A percentile compares a stretch with the other conserved stretches of the same genome.
These are phyloP conservation scores for Alternaria triticimaculans DNA, from an alignment of 2,329 filamentous ascomycete genomes.

Conservation along the genomic window DNA sequence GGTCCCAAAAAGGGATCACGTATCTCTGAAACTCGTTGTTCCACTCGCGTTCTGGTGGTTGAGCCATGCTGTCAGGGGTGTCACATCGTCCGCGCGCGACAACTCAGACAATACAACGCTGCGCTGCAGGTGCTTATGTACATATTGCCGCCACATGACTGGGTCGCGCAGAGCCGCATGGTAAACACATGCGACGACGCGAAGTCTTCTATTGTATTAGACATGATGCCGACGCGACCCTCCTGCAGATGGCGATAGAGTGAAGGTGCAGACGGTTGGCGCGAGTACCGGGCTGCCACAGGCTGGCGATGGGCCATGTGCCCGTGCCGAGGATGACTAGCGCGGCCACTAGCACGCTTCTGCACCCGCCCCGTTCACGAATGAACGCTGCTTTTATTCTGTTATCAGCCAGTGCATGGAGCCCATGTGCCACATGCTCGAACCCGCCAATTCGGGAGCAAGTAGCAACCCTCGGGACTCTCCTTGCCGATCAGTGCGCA, in stretches of 20 bases:
- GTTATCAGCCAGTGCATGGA: neutral
- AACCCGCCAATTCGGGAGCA: neutral
- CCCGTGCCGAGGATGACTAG: neutral
- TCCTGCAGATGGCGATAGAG: slow-evolving; percentile 1
- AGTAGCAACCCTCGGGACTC: no score
- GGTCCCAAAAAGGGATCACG: no score
- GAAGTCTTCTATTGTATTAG: neutral
- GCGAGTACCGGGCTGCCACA: neutral
- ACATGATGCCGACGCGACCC: slow-evolving; percentile 3
- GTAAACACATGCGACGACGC: neutral
- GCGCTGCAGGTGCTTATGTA: neutral
- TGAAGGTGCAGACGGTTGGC: neutral
- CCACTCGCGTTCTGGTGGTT: no score
- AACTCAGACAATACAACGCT: neutral
- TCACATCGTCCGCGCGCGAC: neutral
- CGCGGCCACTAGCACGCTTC: neutral
- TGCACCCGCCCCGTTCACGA: neutral
- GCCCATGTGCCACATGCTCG: neutral
- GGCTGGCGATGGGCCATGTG: neutral
- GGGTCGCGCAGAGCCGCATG: neutral
- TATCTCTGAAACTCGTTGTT: no score
- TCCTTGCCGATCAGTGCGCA: neutral
- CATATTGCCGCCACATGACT: neutral
- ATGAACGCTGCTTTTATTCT: neutral
- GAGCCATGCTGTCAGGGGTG: neutral